Evolutionary conservation across 2,329 filamentous ascomycete species (phyloP), one percentile per base, ranked within the genome.

Genomic region (Beauveria caledonica): DNA sequence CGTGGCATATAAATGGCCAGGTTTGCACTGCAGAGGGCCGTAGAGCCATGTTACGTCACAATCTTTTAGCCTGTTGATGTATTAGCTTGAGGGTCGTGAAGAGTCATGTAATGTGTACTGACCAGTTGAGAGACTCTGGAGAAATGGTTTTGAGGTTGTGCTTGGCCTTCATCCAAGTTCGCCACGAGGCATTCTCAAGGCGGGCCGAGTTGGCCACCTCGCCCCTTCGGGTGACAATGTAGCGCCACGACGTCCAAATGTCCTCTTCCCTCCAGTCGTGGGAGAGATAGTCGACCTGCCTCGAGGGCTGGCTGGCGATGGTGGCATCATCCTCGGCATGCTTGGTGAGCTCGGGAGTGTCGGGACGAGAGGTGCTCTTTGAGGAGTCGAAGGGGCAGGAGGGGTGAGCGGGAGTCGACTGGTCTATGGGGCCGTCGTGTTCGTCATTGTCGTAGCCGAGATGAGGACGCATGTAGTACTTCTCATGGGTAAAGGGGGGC

Each of bases 41-140:
- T 97, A 99, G 1, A 99, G 80, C 94, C 93, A 99, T 50, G 93
- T 97, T 36, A 97, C 92, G 73, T 99, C 93, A 72, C 89, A 94
- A 68, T 97, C 94, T 72, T 97, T 99, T 62, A 97, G 80, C 92
- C 92, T 96, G 68, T 51, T 40, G 49, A 54, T 3, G 39, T 33
- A 68, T 78, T 68, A 76, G 69, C 62, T 64, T 13, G 19, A n/a
- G n/a, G 29, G 10, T 27, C 27, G 42, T 21, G 44, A 4, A 11
- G 44, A 19, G 15, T 60, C 50, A 21, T 13, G 19, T 5, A 11
- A 15, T 15, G 33, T 46, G 7, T 5, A 79, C 86, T 68, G 75
- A 96, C 93, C 94, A 99, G 74, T 97, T 96, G 60, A 99, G 78
- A 2, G 88, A 90, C 73, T 97, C 92, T 3, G 94, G 92, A 8